Evolutionary conservation across 495 filamentous ascomycete species (phyloP), one percentile per base, ranked within the genome.

Genomic region (Paragyromitra xinjiangensis): DNA sequence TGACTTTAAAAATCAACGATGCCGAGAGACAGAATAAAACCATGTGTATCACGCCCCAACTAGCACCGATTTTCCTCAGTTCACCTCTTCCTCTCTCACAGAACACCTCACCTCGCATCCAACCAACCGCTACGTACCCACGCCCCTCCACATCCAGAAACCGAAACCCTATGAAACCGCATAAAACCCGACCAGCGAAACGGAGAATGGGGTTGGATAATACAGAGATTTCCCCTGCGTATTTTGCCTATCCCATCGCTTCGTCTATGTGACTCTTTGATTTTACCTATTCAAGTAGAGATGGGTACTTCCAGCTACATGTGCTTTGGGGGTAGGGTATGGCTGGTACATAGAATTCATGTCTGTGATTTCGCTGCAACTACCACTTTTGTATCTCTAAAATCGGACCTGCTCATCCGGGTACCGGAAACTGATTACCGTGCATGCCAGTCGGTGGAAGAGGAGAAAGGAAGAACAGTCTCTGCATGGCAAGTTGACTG

Each of bases 41-140:
- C 29, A 26, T 53, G 50, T 42, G 65, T 53, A 56, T 34, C 48
- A 24, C 39, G 45, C 61, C 22, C 22, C 61, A 66, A 39, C 22
- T 45, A 66, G 44, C 73, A 58, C 39, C 34, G 51, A 58, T 73
- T 77, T 64, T 63, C 58, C 39, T 56, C 45, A 51, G 50, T 61
- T 65, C 26, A 3, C 26, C 58, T 55, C 65, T 63, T 53, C 42
- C 64, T 74, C 55, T 61, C 55, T 5, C 45, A 59, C 62, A 61
- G 77, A 77, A 79, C 77, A 79, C 66, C 77, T 79, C 77, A 79
- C 77, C 77, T 72, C 77, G 77, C 77, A 79, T 79, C 75, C 77
- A 70, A 79, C 73, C 75, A 79, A 79, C 74, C 77, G 74, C 74
- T 55, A 78, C 66, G 40, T 78, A 78, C 51, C 77, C 77, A 72